Percentiles rank a stretch among this genome's conserved stretches.
Evolutionary conservation across 331 rosid species (phyloP).

Genomic region (Spiraea crenata): DNA sequence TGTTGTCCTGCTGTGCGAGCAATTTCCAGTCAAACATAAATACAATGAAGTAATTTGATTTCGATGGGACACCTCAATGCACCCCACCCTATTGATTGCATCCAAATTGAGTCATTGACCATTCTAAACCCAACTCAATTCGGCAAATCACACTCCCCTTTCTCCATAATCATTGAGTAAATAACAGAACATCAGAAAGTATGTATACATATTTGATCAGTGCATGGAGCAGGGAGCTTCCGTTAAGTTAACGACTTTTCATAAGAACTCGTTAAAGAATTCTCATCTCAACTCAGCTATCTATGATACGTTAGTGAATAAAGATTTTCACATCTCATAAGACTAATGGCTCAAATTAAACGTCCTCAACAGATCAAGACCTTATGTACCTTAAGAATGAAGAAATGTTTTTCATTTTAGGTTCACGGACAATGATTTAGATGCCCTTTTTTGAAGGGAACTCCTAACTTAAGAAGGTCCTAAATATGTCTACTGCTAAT

Average conservation of each 20-base stretch:
- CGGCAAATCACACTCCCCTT: not conserved
- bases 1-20: not conserved
- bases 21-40: not conserved
- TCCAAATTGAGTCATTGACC: conserved; percentile 11
- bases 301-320: too few species aligned
- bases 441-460: conserved; percentile 15
- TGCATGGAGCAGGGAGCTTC: too few species aligned
- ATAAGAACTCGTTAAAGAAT: too few species aligned
- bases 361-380: too few species aligned
- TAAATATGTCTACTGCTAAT: not conserved
- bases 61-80: not conserved
- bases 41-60: not conserved
- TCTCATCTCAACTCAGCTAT: too few species aligned
- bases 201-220: not conserved
- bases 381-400: too few species aligned
- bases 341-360: too few species aligned
- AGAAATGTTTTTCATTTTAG: not conserved
- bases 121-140: not conserved
- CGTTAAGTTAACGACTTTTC: too few species aligned
- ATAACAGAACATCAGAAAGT: not conserved
- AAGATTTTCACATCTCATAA: too few species aligned
- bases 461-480: conserved; percentile 9
- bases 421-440: conserved; percentile 16
- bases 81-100: conserved; percentile 1
- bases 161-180: conserved; percentile 11